These are phyloP conservation scores for Cephaloascus fragrans DNA, from an alignment of 805 yeast genomes.

Conservation along the genomic window DNA sequence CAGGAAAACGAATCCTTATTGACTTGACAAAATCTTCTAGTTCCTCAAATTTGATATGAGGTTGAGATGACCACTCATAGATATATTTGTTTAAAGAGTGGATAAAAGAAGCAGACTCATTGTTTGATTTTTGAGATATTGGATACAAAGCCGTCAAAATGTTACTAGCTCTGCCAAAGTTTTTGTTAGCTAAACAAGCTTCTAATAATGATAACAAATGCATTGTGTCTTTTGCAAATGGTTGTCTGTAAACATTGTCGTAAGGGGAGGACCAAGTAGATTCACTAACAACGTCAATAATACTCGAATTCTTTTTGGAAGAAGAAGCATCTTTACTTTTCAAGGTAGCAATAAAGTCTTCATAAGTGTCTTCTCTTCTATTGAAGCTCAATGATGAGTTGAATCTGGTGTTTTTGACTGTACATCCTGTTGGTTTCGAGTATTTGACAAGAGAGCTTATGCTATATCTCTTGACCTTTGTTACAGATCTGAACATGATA, in stretches of 20 bases:
- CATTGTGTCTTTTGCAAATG: slow-evolving; percentile 45
- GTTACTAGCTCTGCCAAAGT: slow-evolving; percentile 60
- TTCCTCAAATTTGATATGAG: slow-evolving; percentile 27
- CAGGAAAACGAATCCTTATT: slow-evolving; percentile 18
- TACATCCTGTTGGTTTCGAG: no score
- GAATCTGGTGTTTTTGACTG: no score
- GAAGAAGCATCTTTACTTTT: no score
- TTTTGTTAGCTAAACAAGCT: slow-evolving; percentile 60
- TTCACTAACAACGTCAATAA: no score
- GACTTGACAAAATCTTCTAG: slow-evolving; percentile 30
- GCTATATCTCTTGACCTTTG: neutral
- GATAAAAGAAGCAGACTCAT: slow-evolving; percentile 32
- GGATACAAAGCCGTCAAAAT: slow-evolving; percentile 55
- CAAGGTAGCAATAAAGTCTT: no score
- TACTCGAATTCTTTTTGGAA: no score
- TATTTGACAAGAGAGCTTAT: no score
- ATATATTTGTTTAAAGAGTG: slow-evolving; percentile 65
- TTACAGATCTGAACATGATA: neutral
- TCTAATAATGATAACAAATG: slow-evolving; percentile 73
- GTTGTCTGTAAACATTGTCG: slow-evolving; percentile 30
- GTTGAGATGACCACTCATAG: slow-evolving; percentile 24
- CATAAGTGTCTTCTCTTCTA: no score
- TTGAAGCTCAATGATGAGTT: no score
- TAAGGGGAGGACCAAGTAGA: slow-evolving; percentile 29
- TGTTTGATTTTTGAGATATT: slow-evolving; percentile 18